Evolutionary conservation across 176 grass and related monocot genomes (phyloP), one percentile per base, ranked within the genome.

Genomic region (Cocos nucifera): DNA sequence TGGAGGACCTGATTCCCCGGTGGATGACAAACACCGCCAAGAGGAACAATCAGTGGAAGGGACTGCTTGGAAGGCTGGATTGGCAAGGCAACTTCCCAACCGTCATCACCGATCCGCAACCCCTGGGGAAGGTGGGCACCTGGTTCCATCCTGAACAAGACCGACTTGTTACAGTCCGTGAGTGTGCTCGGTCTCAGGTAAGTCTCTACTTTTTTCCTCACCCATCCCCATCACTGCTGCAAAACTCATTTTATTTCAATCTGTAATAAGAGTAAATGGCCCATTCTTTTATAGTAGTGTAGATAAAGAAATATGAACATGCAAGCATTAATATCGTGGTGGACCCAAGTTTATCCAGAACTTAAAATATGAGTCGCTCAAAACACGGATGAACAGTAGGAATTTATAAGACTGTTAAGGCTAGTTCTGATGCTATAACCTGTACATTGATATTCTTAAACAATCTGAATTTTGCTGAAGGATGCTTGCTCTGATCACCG

Each of bases 81-180:
- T 98, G 93, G 93, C 84, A 98, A 61, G 93, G 93, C 3, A 98
- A 98, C 66, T 98, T 98, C 57, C 88, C 93, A 21, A 98, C 93
- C 39, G 88, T 88, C 17, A 79, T 92, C 12, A 95, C 90, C 0
- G 86, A 95, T 83, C 79, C 90, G 23, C 90, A 95, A 70, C 90
- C 90, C n/a, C 89, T 95, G 86, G 74, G 86, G 1, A 95, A 86
- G 70, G 90, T 95, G 9, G 90, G 90, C 48, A 95, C 86, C 82
- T 95, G 86, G 76, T 95, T 95, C 57, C 86, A 95, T 48, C 86
- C 90, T 3, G 86, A 86, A 0, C 82, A 95, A 67, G 86, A 95
- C 66, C 67, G 90, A 51, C 81, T 89, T 66, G 69, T 95, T 59
- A 95, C 86, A 24, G 86, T 95, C 24, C 86, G 82, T 15, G 86